Conservation (phyloP, 2,329 filamentous ascomycete species). For the Aureobasidium melanogenum region DNA sequence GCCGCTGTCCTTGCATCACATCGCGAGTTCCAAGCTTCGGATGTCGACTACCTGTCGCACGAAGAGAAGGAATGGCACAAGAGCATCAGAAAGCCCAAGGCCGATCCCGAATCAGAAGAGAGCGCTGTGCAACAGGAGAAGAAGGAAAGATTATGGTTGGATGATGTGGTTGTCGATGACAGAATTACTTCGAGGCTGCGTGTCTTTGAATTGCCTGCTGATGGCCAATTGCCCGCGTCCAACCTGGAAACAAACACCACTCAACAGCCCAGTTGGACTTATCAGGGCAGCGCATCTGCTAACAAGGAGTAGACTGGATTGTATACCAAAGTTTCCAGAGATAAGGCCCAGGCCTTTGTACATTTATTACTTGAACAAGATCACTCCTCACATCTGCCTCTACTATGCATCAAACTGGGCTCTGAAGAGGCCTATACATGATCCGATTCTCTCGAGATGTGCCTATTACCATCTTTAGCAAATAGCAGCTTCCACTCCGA, state of each 20-base stretch:
- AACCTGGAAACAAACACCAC: neutral
- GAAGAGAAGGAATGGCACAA: slow-evolving; percentile 84
- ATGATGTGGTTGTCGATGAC: slow-evolving; percentile 64
- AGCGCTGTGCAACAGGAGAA: slow-evolving; percentile 16
- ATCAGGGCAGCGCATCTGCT: neutral
- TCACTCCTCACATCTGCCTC: neutral
- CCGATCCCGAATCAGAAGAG: slow-evolving; percentile 33
- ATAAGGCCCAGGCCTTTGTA: neutral
- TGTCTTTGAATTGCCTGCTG: slow-evolving; percentile 55
- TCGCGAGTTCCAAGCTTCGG: slow-evolving; percentile 53
- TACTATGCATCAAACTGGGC: neutral
- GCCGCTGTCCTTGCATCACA: slow-evolving; percentile 63
- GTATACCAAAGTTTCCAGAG: neutral
- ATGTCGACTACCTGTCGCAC: slow-evolving; percentile 49
- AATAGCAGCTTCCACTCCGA: neutral
- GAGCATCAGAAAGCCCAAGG: slow-evolving; percentile 50
- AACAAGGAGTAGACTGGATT: neutral
- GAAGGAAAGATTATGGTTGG: slow-evolving; percentile 53
- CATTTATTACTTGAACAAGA: neutral
- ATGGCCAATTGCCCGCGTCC: neutral
- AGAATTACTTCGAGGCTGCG: slow-evolving; percentile 73
- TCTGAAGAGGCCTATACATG: neutral
- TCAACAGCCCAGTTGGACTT: neutral
- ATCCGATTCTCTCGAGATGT: neutral
- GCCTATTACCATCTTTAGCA: neutral